phyloP scores from a whole-genome alignment of 441 rosid genomes.

The Hura crepitans region DNA sequence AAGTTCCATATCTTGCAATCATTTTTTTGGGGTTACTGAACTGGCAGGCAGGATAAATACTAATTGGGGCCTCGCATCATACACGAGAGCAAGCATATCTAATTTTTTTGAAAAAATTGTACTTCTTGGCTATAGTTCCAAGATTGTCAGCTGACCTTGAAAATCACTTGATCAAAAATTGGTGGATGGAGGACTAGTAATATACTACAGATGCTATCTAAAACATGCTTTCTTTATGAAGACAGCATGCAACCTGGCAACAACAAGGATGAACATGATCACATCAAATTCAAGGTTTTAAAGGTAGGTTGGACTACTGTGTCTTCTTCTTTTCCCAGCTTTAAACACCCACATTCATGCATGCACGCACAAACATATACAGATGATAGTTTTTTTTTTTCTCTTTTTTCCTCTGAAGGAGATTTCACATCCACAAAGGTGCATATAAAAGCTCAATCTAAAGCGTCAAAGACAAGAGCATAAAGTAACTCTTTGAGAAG shows the following conservation, averaged over 20 bases:
- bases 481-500: background rate
- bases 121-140: background rate
- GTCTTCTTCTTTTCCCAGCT: too few relatives aligned
- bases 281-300: background rate
- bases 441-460: background rate
- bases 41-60: background rate
- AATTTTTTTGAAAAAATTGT: background rate
- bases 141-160: background rate
- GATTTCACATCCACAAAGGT: constrained; percentile 6
- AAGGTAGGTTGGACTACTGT: constrained; percentile 1
- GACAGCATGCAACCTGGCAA: background rate
- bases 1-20: background rate
- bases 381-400: too few relatives aligned
- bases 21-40: background rate
- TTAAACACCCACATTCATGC: too few relatives aligned
- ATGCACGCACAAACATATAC: background rate
- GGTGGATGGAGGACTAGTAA: background rate
- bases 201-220: background rate
- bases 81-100: background rate
- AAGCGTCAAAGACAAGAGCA: background rate
- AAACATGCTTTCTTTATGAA: background rate
- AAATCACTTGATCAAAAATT: background rate
- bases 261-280: background rate
- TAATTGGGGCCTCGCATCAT: background rate
- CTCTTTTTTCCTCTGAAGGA: background rate